A percentile compares a stretch with the other conserved stretches of the same genome.
These are phyloP conservation scores for Pseudonitzschia multiseries DNA, from an alignment of 108 stramenopile species.

Conservation along the genomic window DNA sequence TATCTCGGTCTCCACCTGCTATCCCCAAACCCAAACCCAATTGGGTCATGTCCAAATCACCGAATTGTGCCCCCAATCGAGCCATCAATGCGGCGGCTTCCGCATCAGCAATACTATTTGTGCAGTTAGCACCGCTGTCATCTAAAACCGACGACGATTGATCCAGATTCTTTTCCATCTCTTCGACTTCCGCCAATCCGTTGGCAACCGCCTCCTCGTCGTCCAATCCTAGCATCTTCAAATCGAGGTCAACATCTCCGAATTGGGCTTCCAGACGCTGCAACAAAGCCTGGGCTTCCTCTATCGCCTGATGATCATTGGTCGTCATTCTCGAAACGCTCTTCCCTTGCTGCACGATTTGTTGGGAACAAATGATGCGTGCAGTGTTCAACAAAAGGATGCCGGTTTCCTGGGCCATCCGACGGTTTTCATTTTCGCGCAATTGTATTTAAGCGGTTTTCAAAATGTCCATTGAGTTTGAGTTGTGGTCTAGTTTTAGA, in stretches of 20 bases:
- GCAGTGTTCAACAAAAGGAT: no score
- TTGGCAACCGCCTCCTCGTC: background rate
- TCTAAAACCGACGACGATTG: background rate
- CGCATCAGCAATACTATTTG: background rate
- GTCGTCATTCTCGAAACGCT: no score
- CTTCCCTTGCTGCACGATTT: no score
- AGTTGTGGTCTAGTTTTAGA: no score
- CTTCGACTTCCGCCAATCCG: background rate
- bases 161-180: background rate
- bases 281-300: background rate
- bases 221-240: background rate
- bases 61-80: slow-evolving; percentile 60
- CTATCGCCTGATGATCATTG: background rate
- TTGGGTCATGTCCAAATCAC: slow-evolving; percentile 51
- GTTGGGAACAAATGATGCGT: no score
- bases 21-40: slow-evolving; percentile 23
- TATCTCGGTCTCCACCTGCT: slow-evolving; percentile 13
- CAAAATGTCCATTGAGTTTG: no score
- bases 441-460: no score
- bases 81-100: slow-evolving; percentile 42
- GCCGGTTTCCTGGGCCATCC: no score
- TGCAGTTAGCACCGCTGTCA: background rate
- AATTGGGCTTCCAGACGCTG: background rate
- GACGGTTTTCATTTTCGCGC: no score
- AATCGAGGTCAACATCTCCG: background rate